Conservation (phyloP, 768 basidiomycete species). For the Cyathus striatus region DNA sequence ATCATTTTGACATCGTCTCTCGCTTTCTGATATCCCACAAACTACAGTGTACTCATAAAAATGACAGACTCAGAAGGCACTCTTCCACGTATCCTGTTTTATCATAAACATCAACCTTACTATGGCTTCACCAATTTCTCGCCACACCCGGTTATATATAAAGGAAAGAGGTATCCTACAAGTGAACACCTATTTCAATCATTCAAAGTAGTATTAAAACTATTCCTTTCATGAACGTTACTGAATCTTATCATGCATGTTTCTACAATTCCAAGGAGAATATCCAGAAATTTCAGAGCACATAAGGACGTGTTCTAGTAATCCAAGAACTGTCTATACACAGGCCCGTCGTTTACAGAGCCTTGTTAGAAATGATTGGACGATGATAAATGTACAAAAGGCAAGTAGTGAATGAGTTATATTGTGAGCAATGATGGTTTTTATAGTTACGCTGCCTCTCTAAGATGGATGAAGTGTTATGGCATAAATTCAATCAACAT, state of each 20-base stretch:
- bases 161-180: conserved; percentile 64
- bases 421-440: too few relatives aligned
- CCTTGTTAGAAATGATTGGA: conserved; percentile 63
- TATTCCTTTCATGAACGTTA: not conserved
- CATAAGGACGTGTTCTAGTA: conserved; percentile 57
- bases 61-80: too few relatives aligned
- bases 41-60: too few relatives aligned
- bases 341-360: conserved; percentile 63
- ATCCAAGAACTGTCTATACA: conserved; percentile 61
- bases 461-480: conserved; percentile 64
- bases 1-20: too few relatives aligned
- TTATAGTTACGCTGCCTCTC: too few relatives aligned
- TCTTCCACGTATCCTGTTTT: conserved; percentile 47
- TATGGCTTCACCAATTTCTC: conserved; percentile 78
- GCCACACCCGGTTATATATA: conserved; percentile 54
- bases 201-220: conserved; percentile 45
- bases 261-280: conserved; percentile 62
- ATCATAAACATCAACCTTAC: conserved; percentile 57
- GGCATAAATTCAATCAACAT: conserved; percentile 72
- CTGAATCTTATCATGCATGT: conserved; percentile 6
- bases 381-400: conserved; percentile 60
- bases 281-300: conserved; percentile 64
- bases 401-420: conserved; percentile 30
- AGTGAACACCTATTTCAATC: conserved; percentile 78
- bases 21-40: too few relatives aligned